phyloP scores from a whole-genome alignment of 345 rosid genomes.

The Corymbia maculata region DNA sequence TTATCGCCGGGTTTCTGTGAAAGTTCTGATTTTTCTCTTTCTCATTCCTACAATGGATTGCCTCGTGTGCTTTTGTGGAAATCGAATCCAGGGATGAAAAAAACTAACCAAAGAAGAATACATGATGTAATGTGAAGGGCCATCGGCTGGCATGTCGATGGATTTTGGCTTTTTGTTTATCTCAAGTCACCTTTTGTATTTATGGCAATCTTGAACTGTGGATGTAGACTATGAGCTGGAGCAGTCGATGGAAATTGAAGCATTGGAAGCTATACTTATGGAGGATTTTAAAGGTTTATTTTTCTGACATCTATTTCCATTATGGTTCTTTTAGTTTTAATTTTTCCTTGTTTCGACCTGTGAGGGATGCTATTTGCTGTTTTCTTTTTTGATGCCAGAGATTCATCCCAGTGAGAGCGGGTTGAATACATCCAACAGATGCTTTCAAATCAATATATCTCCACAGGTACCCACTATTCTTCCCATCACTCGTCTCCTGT shows the following conservation, averaged over 20 bases:
- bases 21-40: not conserved
- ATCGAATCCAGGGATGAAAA: not conserved
- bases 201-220: not conserved
- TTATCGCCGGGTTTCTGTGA: not conserved
- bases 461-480: constrained; percentile 52
- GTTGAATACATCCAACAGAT: constrained; percentile 70
- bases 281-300: constrained; percentile 85
- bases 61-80: not conserved
- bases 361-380: not conserved
- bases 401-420: constrained; percentile 91
- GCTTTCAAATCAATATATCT: constrained; percentile 67
- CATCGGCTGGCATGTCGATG: not conserved
- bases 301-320: not conserved
- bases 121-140: not conserved
- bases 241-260: constrained; percentile 98
- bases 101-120: not conserved
- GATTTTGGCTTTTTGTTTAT: not conserved
- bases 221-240: constrained; percentile 62
- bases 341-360: not conserved
- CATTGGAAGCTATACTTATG: constrained; percentile 89
- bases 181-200: not conserved
- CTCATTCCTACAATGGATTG: not conserved
- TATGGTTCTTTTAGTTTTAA: not conserved
- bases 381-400: constrained; percentile 29
- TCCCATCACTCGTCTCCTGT: not conserved